Conservation (phyloP, 129 eudicot genomes). For the Logfia minima region DNA sequence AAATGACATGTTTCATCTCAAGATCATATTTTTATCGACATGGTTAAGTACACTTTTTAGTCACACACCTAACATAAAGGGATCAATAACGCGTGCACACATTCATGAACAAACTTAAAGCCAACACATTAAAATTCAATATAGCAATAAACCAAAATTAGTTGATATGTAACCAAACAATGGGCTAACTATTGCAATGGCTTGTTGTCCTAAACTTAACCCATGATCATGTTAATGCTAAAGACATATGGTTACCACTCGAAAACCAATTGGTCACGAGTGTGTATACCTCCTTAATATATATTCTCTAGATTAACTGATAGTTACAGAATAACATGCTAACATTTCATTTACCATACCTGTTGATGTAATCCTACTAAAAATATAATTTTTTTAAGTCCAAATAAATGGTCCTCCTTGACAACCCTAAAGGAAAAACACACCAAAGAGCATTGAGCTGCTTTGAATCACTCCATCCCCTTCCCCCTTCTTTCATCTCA, state of each 20-base stretch:
- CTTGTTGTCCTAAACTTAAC: not conserved
- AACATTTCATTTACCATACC: not conserved
- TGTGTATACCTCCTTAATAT: not conserved
- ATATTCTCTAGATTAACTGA: not conserved
- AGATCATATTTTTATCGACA: not conserved
- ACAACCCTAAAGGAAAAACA: not conserved
- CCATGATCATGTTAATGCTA: not conserved
- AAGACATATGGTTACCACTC: not conserved
- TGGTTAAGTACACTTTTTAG: not conserved
- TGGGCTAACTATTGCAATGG: not conserved
- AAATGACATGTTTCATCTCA: conserved; percentile 8
- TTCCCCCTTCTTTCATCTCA: not conserved
- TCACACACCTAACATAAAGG: conserved; percentile 10
- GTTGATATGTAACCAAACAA: not conserved
- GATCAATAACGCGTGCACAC: not conserved
- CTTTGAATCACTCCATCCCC: not conserved
- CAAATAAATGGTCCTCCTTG: not conserved
- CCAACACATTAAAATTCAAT: not conserved
- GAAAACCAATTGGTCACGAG: not conserved
- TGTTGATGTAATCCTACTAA: conserved; percentile 3
- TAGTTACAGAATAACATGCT: not conserved
- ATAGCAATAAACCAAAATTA: conserved; percentile 1
- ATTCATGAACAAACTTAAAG: not conserved
- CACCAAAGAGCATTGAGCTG: not conserved
- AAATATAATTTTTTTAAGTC: not conserved